Evolutionary conservation across 805 yeast species (phyloP), one percentile per base, ranked within the genome.

Genomic region (Suhomyces pyralidae): DNA sequence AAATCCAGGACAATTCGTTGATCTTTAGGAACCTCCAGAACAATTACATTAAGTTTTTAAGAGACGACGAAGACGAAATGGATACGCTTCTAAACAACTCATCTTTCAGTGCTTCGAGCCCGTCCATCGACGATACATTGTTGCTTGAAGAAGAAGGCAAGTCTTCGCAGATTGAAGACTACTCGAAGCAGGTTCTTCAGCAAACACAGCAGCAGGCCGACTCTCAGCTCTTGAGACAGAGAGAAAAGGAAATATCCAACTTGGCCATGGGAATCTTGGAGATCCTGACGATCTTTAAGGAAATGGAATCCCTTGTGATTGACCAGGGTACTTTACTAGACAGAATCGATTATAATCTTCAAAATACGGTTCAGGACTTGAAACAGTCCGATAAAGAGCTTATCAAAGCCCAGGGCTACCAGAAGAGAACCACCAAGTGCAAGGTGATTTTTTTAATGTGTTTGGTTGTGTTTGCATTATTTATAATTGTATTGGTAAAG

Each of bases 241-340:
- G 99, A 50, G 99, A 94, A 63, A 81, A 84, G 50, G 99, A 93
- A 63, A 94, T 94, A 50, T 87, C 88, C 30, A 88, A 87, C 58
- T 79, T 94, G 50, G 98, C 99, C 3, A 90, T 89, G 76, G 97
- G 97, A 49, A 96, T 94, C 45, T 74, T 93, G 40, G 99, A 94
- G 66, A 89, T 94, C 1, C 88, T 96, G 28, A 90, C 93, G 1
- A 93, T 94, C 45, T 94, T 94, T 74, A 87, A 88, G 65, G 98
- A 94, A 63, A 81, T 94, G 81, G 97, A 96, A 63, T 82, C 84
- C 38, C 77, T 94, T 79, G 89, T 94, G 43, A 87, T 94, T 51
- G 98, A 94, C 63, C 99, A 94, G 70, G 99, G 99, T 1, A 90
- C 97, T 0, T 80, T 94, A 44, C 77, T 94, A 54, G 99, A 94